Evolutionary conservation across 2,329 filamentous ascomycete genomes (phyloP).

Genomic region (Exophiala aquamarina): DNA sequence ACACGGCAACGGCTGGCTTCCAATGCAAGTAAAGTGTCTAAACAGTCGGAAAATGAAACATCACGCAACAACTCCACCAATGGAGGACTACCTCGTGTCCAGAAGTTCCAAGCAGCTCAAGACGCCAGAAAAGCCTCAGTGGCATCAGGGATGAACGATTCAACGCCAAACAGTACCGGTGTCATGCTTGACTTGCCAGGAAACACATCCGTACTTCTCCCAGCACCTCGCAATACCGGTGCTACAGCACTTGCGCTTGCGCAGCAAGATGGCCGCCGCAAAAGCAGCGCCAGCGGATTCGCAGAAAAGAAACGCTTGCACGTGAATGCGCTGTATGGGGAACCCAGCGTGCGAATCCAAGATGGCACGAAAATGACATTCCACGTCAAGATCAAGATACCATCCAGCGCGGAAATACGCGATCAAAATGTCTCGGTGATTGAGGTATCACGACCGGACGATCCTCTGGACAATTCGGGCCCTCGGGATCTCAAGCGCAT

Average conservation of each 20-base stretch:
- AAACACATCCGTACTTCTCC: slow-evolving; percentile 17
- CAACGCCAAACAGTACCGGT: slow-evolving; percentile 6
- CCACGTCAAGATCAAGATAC: slow-evolving; percentile 43
- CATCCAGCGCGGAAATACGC: slow-evolving; percentile 20
- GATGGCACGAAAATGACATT: slow-evolving; percentile 45
- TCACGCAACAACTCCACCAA: slow-evolving; percentile 14
- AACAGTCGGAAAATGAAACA: slow-evolving; percentile 4
- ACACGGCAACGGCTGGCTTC: slow-evolving; percentile 21
- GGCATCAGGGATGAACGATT: slow-evolving; percentile 12
- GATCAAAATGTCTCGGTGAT: slow-evolving; percentile 23
- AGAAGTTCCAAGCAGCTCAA: slow-evolving; percentile 23
- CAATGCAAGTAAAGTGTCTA: slow-evolving; percentile 19
- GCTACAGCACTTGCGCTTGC: slow-evolving; percentile 13
- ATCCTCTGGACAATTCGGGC: slow-evolving; percentile 16
- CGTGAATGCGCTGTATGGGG: slow-evolving; percentile 27
- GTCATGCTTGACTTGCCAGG: slow-evolving; percentile 19
- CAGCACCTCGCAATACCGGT: slow-evolving; percentile 20
- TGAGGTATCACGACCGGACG: slow-evolving; percentile 27
- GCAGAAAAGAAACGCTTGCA: slow-evolving; percentile 9
- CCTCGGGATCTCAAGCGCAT: slow-evolving; percentile 25
- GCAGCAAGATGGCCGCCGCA: slow-evolving; percentile 11
- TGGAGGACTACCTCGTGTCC: slow-evolving; percentile 15
- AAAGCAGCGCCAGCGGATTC: slow-evolving; percentile 6
- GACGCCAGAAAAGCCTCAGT: slow-evolving; percentile 22
- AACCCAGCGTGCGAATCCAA: slow-evolving; percentile 33